Evolutionary conservation across 176 grass and related monocot genomes (phyloP), one percentile per base, ranked within the genome.

Genomic region (Zea luxurians): DNA sequence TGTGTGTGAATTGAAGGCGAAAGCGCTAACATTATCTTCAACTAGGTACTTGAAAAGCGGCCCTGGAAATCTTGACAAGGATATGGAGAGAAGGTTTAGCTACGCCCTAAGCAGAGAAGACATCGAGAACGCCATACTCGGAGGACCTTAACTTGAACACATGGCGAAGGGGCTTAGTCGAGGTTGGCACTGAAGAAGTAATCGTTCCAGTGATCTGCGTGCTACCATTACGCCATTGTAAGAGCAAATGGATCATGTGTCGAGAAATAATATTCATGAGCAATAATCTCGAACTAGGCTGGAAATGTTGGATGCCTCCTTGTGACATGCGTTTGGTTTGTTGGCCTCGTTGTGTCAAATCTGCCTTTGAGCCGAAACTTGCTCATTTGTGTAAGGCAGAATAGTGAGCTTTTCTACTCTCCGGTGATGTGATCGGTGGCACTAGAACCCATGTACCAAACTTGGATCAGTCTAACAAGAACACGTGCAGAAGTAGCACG

Each of bases 81-180:
- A 94, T 65, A 47, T 90, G 34, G 96, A 98, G 71, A 98, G 96
- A 60, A 89, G 92, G 36, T 98, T 98, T 74, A 98, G 88, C 81
- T 98, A 95, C 76, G 96, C 96, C 43, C 66, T 98, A 42, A 98
- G 96, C 68, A 92, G 96, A 83, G 86, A 98, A 85, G 92, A 98
- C 80, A 92, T 98, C 7, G 92, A 94, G 78, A 95, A 98, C 64
- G 88, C 96, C 0, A 90, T 98, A 64, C 87, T 94, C 47, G 92
- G 92, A 48, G 96, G 96, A 48, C 90, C 96, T 8, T 99, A 76
- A 92, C 88, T 92, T 8, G 95, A 76, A 92, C 73, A 48, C 60
- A 38, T 53, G 11, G 20, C 47, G 16, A 78, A 16, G 36, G 15
- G 20, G 42, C 18, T 52, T 44, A 27, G 27, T 27, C 27, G 3